These are phyloP conservation scores for Tephrocybe sp. DNA, from an alignment of 768 basidiomycete genomes.

Conservation along the genomic window DNA sequence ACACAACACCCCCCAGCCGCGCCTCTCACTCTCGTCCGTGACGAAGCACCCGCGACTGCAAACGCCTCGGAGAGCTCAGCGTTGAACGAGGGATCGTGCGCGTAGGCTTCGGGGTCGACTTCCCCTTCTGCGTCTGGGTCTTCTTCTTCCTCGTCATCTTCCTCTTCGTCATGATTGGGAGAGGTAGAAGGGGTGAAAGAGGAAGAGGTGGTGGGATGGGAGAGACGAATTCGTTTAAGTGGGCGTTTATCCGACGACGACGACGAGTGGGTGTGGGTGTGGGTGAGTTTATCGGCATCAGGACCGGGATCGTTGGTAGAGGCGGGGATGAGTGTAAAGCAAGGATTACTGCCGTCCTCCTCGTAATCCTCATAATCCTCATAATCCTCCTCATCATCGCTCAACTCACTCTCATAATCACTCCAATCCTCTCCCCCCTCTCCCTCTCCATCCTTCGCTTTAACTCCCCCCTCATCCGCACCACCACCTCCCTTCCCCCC, in stretches of 20 bases:
- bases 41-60: neutral
- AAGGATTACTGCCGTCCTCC: neutral
- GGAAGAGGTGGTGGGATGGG: neutral
- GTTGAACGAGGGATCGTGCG: neutral
- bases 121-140: conserved; percentile 33
- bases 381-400: conserved; percentile 1
- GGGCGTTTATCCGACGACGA: no score
- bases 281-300: no score
- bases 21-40: neutral
- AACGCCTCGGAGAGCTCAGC: neutral
- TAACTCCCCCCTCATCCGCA: conserved; percentile 7
- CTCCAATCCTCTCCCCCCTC: neutral
- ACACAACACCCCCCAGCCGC: neutral
- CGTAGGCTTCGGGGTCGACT: conserved; percentile 29
- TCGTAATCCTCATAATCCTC: neutral
- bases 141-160: conserved; percentile 17
- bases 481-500: neutral
- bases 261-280: no score
- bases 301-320: no score
- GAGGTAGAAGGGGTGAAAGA: neutral
- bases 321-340: no score
- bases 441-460: no score
- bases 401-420: neutral
- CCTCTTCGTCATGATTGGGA: no score
- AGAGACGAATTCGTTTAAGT: neutral